phyloP scores from a whole-genome alignment of 495 filamentous ascomycete species.

The Bathelium albidoporum region DNA sequence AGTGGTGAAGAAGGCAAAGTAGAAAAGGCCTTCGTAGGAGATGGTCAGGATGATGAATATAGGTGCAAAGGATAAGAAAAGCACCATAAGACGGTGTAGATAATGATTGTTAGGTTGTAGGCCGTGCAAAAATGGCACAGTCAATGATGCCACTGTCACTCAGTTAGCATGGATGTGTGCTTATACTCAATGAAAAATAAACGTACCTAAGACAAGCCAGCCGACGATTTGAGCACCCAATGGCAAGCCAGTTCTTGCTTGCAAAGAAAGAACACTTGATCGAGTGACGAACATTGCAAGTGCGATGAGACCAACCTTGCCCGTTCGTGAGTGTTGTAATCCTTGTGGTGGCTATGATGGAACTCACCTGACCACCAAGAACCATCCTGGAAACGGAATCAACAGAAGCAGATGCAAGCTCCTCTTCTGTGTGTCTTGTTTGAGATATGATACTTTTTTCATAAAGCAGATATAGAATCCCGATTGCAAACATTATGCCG shows the following conservation, averaged over 20 bases:
- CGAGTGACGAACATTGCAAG: conserved; percentile 79
- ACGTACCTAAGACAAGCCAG: conserved; percentile 72
- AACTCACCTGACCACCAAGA: conserved; percentile 28
- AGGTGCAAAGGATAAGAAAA: conserved; percentile 90
- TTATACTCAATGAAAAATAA: not conserved
- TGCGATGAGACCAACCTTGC: conserved; percentile 65
- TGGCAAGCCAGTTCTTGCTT: conserved; percentile 81
- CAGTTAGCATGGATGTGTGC: not conserved
- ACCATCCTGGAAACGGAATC: conserved; percentile 24
- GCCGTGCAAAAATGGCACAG: conserved; percentile 71
- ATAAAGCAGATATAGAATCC: conserved; percentile 70
- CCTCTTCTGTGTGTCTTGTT: conserved; percentile 10
- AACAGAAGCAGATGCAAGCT: conserved; percentile 12
- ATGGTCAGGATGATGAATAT: conserved; percentile 95
- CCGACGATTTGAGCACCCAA: conserved; percentile 80
- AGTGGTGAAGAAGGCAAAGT: conserved; percentile 74
- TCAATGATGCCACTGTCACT: conserved; percentile 56
- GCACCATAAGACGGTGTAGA: conserved; percentile 74
- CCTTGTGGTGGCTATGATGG: not conserved
- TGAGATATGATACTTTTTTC: conserved; percentile 58
- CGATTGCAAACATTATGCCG: conserved; percentile 65
- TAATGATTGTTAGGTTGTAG: conserved; percentile 79
- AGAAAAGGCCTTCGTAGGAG: conserved; percentile 96
- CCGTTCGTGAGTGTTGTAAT: not conserved
- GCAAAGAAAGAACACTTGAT: conserved; percentile 68